phyloP scores from a whole-genome alignment of 2,329 filamentous ascomycete genomes.

The Echinosphaeria canescens region DNA sequence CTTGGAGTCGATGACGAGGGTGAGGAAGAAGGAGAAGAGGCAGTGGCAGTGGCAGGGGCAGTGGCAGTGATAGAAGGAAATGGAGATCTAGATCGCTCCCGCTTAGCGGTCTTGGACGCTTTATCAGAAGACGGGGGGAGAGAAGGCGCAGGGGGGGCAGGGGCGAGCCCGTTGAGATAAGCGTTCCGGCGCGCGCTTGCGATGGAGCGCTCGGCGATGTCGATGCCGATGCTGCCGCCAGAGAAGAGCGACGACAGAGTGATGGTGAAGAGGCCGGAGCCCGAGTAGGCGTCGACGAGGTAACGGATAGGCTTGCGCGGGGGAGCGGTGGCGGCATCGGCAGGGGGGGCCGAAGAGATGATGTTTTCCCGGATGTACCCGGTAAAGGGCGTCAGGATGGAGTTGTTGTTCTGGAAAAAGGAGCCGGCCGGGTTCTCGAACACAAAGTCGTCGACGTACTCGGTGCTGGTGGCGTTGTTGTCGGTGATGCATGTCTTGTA shows the following conservation, averaged over 20 bases:
- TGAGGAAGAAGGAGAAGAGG: no score
- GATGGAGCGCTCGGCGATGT: conserved; percentile 67
- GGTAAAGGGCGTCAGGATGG: conserved; percentile 74
- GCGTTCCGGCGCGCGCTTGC: conserved; percentile 62
- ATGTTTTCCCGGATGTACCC: conserved; percentile 68
- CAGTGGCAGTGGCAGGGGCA: no score
- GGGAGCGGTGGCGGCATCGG: conserved; percentile 4
- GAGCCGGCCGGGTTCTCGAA: conserved; percentile 85
- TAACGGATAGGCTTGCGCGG: conserved; percentile 44
- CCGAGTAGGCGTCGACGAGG: conserved; percentile 94
- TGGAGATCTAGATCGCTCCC: no score
- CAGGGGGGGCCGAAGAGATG: conserved; percentile 22
- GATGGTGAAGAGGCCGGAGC: conserved; percentile 92
- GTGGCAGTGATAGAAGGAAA: no score
- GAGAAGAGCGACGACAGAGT: conserved; percentile 71
- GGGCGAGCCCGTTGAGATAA: conserved; percentile 44
- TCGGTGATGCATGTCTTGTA: conserved; percentile 81
- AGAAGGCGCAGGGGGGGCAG: no score
- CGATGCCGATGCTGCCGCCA: conserved; percentile 68
- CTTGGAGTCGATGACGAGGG: no score
- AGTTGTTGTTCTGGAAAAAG: conserved; percentile 99
- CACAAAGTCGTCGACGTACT: conserved; percentile 68
- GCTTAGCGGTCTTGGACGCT: no score
- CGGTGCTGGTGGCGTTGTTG: conserved; percentile 59
- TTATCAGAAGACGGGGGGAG: no score